A percentile compares a stretch with the other conserved stretches of the same genome.
Conservation (phyloP, 2,329 filamentous ascomycete genomes). For the Sarocladium strictum region DNA sequence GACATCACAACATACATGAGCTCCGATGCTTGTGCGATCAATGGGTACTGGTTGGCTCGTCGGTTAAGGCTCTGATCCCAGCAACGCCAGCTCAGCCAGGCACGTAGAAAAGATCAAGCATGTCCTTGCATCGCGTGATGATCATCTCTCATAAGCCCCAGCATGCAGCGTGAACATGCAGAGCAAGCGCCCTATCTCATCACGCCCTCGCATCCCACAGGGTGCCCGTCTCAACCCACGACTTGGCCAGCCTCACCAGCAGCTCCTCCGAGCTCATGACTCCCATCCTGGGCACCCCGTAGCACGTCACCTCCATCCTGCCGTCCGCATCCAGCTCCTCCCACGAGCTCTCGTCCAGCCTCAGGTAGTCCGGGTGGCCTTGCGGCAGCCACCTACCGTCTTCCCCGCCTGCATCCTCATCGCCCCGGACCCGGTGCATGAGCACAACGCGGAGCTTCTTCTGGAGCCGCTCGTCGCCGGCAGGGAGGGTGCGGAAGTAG, state of each 20-base stretch:
- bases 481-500: constrained; percentile 30
- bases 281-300: constrained; percentile 32
- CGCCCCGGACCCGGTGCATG: constrained; percentile 17
- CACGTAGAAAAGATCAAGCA: too few species aligned
- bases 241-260: constrained; percentile 35
- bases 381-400: constrained; percentile 13
- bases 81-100: too few species aligned
- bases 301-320: constrained; percentile 31
- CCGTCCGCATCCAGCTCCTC: constrained; percentile 28
- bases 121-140: not conserved
- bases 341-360: constrained; percentile 18
- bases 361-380: constrained; percentile 3
- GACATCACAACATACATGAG: too few species aligned
- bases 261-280: constrained; percentile 27
- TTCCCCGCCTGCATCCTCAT: not conserved
- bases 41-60: not conserved
- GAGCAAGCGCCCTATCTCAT: not conserved
- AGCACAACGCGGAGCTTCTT: constrained; percentile 26
- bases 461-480: constrained; percentile 20
- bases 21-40: too few species aligned
- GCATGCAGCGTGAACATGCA: not conserved
- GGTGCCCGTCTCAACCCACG: constrained; percentile 32
- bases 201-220: constrained; percentile 29
- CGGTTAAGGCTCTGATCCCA: too few species aligned
- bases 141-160: too few species aligned